Percentiles rank a stretch among this genome's conserved stretches.
These are phyloP conservation scores for Misopates orontium DNA, from an alignment of 257 asterid species.

Conservation along the genomic window DNA sequence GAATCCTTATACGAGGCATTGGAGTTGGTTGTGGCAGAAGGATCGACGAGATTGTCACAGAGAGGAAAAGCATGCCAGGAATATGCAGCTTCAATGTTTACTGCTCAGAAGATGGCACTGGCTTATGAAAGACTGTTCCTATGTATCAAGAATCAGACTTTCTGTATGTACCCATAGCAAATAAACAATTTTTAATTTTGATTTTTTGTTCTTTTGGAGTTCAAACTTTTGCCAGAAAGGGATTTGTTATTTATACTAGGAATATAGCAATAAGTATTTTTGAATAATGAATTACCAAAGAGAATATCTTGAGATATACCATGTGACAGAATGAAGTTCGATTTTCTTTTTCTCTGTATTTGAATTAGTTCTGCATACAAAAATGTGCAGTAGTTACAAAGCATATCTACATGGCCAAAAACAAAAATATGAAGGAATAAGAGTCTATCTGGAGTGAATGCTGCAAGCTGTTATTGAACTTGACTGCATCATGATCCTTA, in stretches of 20 bases:
- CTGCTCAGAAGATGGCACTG: conserved; percentile 84
- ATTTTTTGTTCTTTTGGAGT: neutral
- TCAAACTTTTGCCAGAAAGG: neutral
- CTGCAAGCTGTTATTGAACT: too few relatives aligned
- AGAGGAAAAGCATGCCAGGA: conserved; percentile 81
- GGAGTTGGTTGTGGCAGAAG: conserved; percentile 66
- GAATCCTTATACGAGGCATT: conserved; percentile 66
- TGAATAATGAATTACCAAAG: neutral
- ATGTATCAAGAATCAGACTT: conserved; percentile 72
- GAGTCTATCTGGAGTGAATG: too few relatives aligned
- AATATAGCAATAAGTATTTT: conserved; percentile 15
- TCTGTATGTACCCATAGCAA: conserved; percentile 56
- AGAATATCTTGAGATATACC: too few relatives aligned
- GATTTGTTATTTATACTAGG: conserved; percentile 12
- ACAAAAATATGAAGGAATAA: too few relatives aligned
- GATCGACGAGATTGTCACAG: conserved; percentile 51
- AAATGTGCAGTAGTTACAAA: too few relatives aligned
- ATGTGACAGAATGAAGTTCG: too few relatives aligned
- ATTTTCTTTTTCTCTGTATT: too few relatives aligned
- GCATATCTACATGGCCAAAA: too few relatives aligned
- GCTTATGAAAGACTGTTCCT: conserved; percentile 90
- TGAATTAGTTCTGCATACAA: too few relatives aligned
- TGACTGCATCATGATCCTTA: too few relatives aligned
- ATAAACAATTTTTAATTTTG: neutral
- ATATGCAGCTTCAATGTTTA: conserved; percentile 76